Evolutionary conservation across 495 filamentous ascomycete genomes (phyloP).

Genomic region (Entonaema liquescens): DNA sequence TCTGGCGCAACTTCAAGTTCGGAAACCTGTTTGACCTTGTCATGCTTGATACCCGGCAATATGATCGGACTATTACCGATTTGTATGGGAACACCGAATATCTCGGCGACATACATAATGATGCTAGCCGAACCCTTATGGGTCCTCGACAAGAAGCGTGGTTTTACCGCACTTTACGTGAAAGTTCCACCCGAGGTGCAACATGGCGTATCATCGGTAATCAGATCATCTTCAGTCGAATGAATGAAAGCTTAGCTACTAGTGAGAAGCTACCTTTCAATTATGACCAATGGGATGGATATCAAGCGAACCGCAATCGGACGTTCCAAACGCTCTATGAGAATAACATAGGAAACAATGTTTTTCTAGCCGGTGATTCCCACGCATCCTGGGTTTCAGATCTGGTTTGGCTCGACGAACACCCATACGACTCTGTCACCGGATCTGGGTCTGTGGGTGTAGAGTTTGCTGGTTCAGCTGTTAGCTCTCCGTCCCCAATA

Average conservation of each 20-base stretch:
- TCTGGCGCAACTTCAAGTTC: slow-evolving; percentile 70
- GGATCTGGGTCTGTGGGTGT: slow-evolving; percentile 67
- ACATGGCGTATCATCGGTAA: slow-evolving; percentile 71
- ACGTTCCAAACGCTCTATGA: slow-evolving; percentile 66
- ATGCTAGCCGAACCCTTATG: slow-evolving; percentile 68
- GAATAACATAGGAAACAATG: slow-evolving; percentile 67
- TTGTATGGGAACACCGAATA: slow-evolving; percentile 65
- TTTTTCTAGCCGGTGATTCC: slow-evolving; percentile 68
- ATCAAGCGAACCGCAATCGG: slow-evolving; percentile 67
- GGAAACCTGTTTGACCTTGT: slow-evolving; percentile 68
- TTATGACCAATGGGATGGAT: slow-evolving; percentile 71
- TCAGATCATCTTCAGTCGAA: slow-evolving; percentile 69
- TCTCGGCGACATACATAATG: slow-evolving; percentile 62
- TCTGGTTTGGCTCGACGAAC: slow-evolving; percentile 64
- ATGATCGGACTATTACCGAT: slow-evolving; percentile 64
- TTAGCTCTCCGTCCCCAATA: slow-evolving; percentile 60
- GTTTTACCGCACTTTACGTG: slow-evolving; percentile 65
- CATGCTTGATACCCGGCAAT: slow-evolving; percentile 71
- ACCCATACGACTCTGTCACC: slow-evolving; percentile 61
- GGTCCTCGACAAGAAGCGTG: slow-evolving; percentile 69
- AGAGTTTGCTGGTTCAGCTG: slow-evolving; percentile 69
- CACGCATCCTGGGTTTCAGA: slow-evolving; percentile 71
- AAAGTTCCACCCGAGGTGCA: slow-evolving; percentile 62
- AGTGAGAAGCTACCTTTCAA: slow-evolving; percentile 61
- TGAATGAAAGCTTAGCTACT: slow-evolving; percentile 57